These are phyloP conservation scores for Helminthosporium solani DNA, from an alignment of 2,329 filamentous ascomycete species.

Conservation along the genomic window DNA sequence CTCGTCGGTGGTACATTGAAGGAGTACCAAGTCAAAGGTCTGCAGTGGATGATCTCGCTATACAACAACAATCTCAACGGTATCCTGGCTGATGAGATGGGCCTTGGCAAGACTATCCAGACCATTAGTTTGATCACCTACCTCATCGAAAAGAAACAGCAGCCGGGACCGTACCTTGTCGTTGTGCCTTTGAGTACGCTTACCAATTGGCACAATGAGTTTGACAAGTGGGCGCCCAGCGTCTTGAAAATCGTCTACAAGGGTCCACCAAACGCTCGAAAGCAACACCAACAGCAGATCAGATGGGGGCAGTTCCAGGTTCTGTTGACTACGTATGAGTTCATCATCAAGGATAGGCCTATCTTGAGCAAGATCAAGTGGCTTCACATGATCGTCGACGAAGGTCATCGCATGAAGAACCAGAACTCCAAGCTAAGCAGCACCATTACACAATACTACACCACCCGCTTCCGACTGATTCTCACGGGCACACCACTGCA, in stretches of 20 bases:
- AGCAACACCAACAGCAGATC: slow-evolving; percentile 89
- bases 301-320: slow-evolving; percentile 96
- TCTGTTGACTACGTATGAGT: slow-evolving; percentile 95
- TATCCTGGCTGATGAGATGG: slow-evolving; percentile 98
- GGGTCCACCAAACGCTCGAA: slow-evolving; percentile 83
- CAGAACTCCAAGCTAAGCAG: slow-evolving; percentile 91
- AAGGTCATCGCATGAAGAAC: slow-evolving; percentile 99
- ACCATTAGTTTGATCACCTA: slow-evolving; percentile 98
- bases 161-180: slow-evolving; percentile 89
- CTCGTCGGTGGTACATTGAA: slow-evolving; percentile 91
- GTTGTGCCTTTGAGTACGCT: slow-evolving; percentile 96
- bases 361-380: slow-evolving; percentile 98
- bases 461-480: slow-evolving; percentile 91
- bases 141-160: slow-evolving; percentile 91
- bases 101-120: slow-evolving; percentile 98
- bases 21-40: slow-evolving; percentile 96
- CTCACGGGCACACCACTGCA: slow-evolving; percentile 95
- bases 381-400: slow-evolving; percentile 99
- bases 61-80: slow-evolving; percentile 99
- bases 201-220: slow-evolving; percentile 98
- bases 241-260: slow-evolving; percentile 93
- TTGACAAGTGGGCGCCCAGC: slow-evolving; percentile 96
- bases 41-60: slow-evolving; percentile 99
- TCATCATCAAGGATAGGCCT: slow-evolving; percentile 98
- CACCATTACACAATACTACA: slow-evolving; percentile 93